Percentiles rank a stretch among this genome's conserved stretches.
phyloP scores from a whole-genome alignment of 768 basidiomycete species.

The Lepiota venenata region DNA sequence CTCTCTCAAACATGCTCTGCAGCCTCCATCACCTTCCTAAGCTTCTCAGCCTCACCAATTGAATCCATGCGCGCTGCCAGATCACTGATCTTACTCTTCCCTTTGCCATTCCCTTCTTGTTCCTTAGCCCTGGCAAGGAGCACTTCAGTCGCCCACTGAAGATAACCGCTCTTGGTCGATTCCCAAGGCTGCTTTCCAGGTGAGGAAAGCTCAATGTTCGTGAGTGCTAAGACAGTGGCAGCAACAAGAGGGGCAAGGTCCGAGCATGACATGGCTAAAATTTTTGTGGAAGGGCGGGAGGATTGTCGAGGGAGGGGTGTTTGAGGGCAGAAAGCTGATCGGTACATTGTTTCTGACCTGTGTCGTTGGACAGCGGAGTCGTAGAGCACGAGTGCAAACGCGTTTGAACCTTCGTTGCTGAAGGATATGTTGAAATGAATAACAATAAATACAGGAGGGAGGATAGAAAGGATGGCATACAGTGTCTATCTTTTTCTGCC shows the following conservation, averaged over 20 bases:
- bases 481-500: slow-evolving; percentile 64
- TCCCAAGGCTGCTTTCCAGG: slow-evolving; percentile 12
- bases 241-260: slow-evolving; percentile 5
- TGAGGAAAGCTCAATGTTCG: slow-evolving; percentile 2
- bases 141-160: slow-evolving; percentile 7
- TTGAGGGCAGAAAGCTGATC: slow-evolving; percentile 3
- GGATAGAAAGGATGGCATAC: slow-evolving; percentile 31
- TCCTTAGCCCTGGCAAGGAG: background rate
- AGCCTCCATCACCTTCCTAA: slow-evolving; percentile 5
- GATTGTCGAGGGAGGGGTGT: slow-evolving; percentile 3
- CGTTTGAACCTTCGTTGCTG: slow-evolving; percentile 8
- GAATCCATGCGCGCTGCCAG: background rate
- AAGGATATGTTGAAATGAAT: background rate
- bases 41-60: slow-evolving; percentile 3
- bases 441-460: background rate
- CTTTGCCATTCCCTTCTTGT: background rate
- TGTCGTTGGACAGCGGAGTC: background rate
- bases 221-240: slow-evolving; percentile 1
- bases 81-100: background rate
- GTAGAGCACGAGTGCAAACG: background rate
- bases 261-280: background rate
- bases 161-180: slow-evolving; percentile 10
- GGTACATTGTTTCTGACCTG: background rate
- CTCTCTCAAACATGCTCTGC: slow-evolving; percentile 1
- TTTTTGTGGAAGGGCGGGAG: background rate